These are phyloP conservation scores for Neurospora hispaniola DNA, from an alignment of 495 filamentous ascomycete species.

Conservation along the genomic window DNA sequence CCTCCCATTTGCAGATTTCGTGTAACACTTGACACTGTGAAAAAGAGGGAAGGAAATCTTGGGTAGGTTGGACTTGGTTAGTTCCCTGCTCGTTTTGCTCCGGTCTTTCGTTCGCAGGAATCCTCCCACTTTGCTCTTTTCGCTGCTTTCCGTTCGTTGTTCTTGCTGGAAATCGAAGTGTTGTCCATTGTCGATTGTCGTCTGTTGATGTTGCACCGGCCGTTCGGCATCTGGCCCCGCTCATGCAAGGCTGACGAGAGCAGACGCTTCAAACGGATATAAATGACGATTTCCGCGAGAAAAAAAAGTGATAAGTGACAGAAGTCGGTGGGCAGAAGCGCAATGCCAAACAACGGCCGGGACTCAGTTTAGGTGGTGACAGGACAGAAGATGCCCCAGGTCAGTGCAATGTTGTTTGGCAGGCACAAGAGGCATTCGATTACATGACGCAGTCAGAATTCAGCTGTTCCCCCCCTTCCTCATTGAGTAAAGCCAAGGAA, in stretches of 20 bases:
- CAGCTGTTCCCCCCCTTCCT: not conserved
- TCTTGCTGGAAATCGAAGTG: not conserved
- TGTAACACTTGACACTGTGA: not conserved
- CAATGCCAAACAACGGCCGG: not conserved
- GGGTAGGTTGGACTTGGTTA: too few relatives aligned
- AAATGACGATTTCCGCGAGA: not conserved
- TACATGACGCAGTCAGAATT: not conserved
- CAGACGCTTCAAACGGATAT: not conserved
- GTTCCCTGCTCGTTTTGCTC: not conserved
- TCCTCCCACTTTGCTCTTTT: not conserved
- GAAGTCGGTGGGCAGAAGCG: not conserved
- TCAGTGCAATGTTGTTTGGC: not conserved
- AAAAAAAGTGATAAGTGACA: not conserved
- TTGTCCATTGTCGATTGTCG: not conserved
- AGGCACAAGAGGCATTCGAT: not conserved
- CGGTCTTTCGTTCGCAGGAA: not conserved
- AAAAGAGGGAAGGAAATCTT: not conserved
- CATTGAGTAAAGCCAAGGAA: not conserved
- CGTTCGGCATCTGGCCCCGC: not conserved
- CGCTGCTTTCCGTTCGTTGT: not conserved
- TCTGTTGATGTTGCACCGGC: not conserved
- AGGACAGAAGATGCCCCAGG: not conserved
- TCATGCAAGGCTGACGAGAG: not conserved
- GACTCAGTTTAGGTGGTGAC: not conserved
- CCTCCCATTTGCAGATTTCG: not conserved